Evolutionary conservation across 768 basidiomycete genomes (phyloP).

Genomic region (Trametes meyenii): DNA sequence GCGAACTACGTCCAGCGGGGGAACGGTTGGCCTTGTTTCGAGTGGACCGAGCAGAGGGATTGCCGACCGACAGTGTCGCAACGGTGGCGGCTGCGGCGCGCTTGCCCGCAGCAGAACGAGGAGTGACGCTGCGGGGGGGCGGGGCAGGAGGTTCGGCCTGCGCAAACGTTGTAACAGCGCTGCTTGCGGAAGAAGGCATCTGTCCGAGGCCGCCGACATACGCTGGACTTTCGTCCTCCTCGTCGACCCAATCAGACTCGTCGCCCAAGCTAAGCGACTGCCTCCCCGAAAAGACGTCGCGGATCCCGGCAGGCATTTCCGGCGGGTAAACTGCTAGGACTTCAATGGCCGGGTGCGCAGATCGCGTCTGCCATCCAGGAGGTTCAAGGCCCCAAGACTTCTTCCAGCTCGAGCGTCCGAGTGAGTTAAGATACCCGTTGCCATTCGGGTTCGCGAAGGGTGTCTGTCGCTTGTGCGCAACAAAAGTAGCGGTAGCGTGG

Average conservation of each 20-base stretch:
- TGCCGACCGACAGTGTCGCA: constrained; percentile 17
- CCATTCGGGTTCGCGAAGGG: constrained; percentile 63
- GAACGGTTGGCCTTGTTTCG: constrained; percentile 46
- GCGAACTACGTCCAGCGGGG: constrained; percentile 61
- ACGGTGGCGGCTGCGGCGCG: constrained; percentile 20
- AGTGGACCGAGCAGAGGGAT: constrained; percentile 8
- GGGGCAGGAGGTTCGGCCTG: constrained; percentile 25
- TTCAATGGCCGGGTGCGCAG: constrained; percentile 68
- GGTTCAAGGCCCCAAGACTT: constrained; percentile 88
- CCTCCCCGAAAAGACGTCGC: constrained; percentile 82
- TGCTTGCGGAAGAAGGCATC: constrained; percentile 36
- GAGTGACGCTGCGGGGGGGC: constrained; percentile 11
- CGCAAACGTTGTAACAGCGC: constrained; percentile 15
- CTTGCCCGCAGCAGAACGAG: constrained; percentile 17
- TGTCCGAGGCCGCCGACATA: constrained; percentile 85
- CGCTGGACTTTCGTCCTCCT: constrained; percentile 72
- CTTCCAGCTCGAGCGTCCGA: constrained; percentile 82
- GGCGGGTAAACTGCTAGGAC: constrained; percentile 70
- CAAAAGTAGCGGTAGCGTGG: constrained; percentile 59
- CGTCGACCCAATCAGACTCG: constrained; percentile 88
- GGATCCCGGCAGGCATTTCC: constrained; percentile 46
- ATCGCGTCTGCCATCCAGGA: constrained; percentile 76
- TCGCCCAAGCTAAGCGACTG: constrained; percentile 64
- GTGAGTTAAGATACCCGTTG: constrained; percentile 41
- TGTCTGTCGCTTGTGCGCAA: constrained; percentile 81